These are phyloP conservation scores for Solanum aculeatissimum DNA, from an alignment of 305 asterid genomes.

Conservation along the genomic window DNA sequence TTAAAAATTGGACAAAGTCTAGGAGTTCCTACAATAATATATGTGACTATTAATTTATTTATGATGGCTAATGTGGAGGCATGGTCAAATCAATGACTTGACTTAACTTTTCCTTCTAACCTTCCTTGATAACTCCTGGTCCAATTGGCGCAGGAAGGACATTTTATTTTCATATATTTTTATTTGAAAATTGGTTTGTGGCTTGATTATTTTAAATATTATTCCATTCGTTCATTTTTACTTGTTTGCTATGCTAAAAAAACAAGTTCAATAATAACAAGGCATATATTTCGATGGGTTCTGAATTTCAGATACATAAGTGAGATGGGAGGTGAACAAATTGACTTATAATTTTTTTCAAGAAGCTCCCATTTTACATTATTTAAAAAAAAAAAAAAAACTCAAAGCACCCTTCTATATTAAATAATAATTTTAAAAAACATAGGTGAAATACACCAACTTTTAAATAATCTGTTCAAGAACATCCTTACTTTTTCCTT, in stretches of 20 bases:
- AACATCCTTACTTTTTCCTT: not conserved
- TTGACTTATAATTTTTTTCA: not conserved
- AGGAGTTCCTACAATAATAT: not conserved
- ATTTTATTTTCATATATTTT: no score
- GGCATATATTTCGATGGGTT: not conserved
- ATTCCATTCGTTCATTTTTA: no score
- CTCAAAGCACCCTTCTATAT: no score
- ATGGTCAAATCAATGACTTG: not conserved
- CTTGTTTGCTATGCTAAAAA: no score
- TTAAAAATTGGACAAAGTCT: not conserved
- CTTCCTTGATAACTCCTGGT: no score
- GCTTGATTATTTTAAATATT: no score
- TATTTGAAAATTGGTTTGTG: no score
- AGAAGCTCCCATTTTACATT: no score
- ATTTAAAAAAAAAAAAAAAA: no score
- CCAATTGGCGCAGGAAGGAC: no score
- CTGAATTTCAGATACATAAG: not conserved
- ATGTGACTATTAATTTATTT: not conserved
- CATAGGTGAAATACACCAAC: not conserved
- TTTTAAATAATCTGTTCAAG: not conserved
- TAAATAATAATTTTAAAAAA: not conserved
- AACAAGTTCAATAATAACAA: no score
- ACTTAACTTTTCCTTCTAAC: not conserved
- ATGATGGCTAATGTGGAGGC: not conserved
- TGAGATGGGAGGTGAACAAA: not conserved